Percentiles rank a stretch among this genome's conserved stretches.
These are phyloP conservation scores for Mollisia scopiformis DNA, from an alignment of 2,329 filamentous ascomycete species.

Conservation along the genomic window DNA sequence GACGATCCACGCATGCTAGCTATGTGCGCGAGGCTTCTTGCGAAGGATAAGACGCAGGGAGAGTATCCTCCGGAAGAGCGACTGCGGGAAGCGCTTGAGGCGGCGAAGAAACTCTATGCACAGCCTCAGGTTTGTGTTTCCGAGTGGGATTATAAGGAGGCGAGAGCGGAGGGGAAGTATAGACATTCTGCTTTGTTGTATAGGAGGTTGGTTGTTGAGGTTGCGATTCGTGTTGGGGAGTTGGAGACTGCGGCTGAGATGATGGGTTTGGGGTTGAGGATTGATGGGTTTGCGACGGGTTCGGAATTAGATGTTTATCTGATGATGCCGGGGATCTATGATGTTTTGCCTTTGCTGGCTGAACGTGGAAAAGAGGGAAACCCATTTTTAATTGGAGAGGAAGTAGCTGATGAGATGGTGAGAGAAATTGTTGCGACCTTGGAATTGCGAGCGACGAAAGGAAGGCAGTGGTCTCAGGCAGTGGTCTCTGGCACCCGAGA, in stretches of 20 bases:
- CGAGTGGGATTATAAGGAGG: background rate
- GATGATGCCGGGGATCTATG: constrained; percentile 19
- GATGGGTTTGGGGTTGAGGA: constrained; percentile 11
- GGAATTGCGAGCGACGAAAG: constrained; percentile 11
- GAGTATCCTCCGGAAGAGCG: background rate
- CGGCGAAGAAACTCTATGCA: constrained; percentile 10
- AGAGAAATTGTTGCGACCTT: constrained; percentile 3
- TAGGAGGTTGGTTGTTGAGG: constrained; percentile 12
- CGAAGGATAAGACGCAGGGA: constrained; percentile 8
- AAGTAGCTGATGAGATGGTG: constrained; percentile 14
- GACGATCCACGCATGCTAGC: constrained; percentile 16
- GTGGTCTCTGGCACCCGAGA: constrained; percentile 13
- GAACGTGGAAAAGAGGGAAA: constrained; percentile 15
- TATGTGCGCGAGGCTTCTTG: constrained; percentile 18
- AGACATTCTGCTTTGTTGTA: constrained; percentile 12
- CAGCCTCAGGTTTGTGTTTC: background rate
- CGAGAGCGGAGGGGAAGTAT: background rate
- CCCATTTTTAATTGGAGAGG: constrained; percentile 13
- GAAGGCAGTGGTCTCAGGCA: constrained; percentile 13
- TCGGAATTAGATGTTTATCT: constrained; percentile 13
- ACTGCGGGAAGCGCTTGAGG: constrained; percentile 3
- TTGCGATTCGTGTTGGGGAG: constrained; percentile 18
- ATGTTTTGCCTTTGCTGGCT: constrained; percentile 20
- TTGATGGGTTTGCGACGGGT: constrained; percentile 16
- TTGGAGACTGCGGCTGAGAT: constrained; percentile 12